Conservation (phyloP, 2,329 filamentous ascomycete genomes). For the Thelonectria rubi region DNA sequence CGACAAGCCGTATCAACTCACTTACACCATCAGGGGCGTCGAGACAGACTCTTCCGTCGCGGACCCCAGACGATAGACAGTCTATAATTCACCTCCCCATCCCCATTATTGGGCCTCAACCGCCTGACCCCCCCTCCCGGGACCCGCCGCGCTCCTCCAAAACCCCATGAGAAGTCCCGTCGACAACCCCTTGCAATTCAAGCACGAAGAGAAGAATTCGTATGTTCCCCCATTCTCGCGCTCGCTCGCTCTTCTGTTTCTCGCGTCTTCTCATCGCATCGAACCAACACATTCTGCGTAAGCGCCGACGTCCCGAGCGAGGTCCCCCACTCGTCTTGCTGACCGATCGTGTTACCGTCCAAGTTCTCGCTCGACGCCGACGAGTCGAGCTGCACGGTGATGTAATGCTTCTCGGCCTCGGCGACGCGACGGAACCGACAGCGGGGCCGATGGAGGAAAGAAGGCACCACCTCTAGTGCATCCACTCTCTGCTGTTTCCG, state of each 20-base stretch:
- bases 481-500: neutral
- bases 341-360: neutral
- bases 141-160: neutral
- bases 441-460: neutral
- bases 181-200: neutral
- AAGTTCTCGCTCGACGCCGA: neutral
- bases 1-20: constrained; percentile 14
- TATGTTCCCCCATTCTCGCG: neutral
- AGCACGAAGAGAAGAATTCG: neutral
- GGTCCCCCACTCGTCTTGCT: neutral
- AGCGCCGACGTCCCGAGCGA: constrained; percentile 31
- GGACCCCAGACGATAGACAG: no score
- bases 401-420: constrained; percentile 35
- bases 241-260: neutral
- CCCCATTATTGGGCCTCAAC: constrained; percentile 37
- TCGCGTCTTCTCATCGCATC: neutral
- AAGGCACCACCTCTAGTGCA: neutral
- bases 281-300: constrained; percentile 3
- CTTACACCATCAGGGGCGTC: no score
- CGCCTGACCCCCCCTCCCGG: neutral
- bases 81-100: constrained; percentile 4
- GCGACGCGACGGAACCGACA: constrained; percentile 13
- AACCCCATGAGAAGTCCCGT: neutral
- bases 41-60: no score
- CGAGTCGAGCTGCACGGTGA: constrained; percentile 32